Conservation (phyloP, 257 asterid species). For the Thymus mandschuricus region DNA sequence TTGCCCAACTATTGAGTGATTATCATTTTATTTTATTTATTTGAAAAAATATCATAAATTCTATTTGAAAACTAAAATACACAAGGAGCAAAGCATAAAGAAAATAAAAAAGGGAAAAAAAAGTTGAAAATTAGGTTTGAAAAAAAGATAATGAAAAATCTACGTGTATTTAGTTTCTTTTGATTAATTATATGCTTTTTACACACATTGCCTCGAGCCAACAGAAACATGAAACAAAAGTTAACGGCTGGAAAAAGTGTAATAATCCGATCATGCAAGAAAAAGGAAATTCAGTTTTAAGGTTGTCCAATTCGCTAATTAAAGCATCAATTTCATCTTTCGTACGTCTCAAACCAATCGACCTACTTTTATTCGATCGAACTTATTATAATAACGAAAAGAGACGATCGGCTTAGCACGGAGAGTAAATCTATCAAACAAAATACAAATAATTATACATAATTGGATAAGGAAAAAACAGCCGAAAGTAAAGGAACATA, state of each 20-base stretch:
- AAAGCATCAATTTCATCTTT: constrained; percentile 26
- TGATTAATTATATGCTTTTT: constrained; percentile 15
- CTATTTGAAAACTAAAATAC: background rate
- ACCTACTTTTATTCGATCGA: too few species aligned
- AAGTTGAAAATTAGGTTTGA: background rate
- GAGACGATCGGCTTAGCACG: too few species aligned
- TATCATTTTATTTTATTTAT: too few species aligned
- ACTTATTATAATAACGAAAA: too few species aligned
- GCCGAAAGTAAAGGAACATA: constrained; percentile 20
- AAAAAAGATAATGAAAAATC: constrained; percentile 33
- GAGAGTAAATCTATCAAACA: background rate
- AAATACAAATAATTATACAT: background rate
- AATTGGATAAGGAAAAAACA: background rate
- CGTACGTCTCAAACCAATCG: too few species aligned
- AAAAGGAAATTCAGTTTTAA: constrained; percentile 21
- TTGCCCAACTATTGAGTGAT: background rate
- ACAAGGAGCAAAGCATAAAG: background rate
- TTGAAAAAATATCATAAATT: too few species aligned
- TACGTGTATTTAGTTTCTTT: constrained; percentile 28
- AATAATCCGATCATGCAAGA: background rate
- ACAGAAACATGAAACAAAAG: constrained; percentile 30
- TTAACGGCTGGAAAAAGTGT: background rate
- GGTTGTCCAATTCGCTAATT: constrained; percentile 26
- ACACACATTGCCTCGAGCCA: constrained; percentile 41
- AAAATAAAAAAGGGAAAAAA: background rate